Base-by-base conservation (phyloP, 305 asterid species). In the Solanum hybrid region DNA sequence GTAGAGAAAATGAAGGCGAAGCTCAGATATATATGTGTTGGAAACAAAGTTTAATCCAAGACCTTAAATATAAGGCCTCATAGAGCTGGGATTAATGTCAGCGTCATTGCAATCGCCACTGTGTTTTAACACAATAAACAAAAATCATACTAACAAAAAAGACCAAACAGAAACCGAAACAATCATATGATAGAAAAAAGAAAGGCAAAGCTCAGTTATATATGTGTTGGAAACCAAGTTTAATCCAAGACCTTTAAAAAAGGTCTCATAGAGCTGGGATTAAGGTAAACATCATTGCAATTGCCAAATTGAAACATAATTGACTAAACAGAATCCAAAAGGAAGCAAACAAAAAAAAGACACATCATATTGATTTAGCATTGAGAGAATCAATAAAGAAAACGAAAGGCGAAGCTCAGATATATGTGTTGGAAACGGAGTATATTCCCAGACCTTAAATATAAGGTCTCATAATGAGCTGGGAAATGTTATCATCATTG, bases 191-290 rank as follows among this genome's bases (percentile, higher is more conserved):
- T 22, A 22, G 72, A 10, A 14, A 14, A 11, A 35, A 12, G 7
- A 24, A 29, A 35, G 46, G 73, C 71, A 10, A 81, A 89, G 95
- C 96, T 95, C 96, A 95, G 96, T 27, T 3, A 90, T 71, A 86
- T 8, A 91, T 27, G 91, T 90, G 90, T 66, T 86, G 81, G 81
- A 90, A 94, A 93, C 56, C 66, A 17, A 86, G 82, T 91, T 76
- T 86, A 86, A 90, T 95, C 98, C 95, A 92, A 22, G 96, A 91
- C 96, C 90, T 64, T 90, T 1, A 79, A 93, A 92, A 5, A 79
- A 93, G 94, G 91, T 51, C 96, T 94, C 98, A 87, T 94, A 93
- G 95, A 95, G 98, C 98, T 95, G 96, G 96, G 96, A 93, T 85
- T 85, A 87, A 93, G 89, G 81, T 79, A 38, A 89, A 94, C 96